These are phyloP conservation scores for Trichoderma asperellum DNA, from an alignment of 2,329 filamentous ascomycete species.

Conservation along the genomic window DNA sequence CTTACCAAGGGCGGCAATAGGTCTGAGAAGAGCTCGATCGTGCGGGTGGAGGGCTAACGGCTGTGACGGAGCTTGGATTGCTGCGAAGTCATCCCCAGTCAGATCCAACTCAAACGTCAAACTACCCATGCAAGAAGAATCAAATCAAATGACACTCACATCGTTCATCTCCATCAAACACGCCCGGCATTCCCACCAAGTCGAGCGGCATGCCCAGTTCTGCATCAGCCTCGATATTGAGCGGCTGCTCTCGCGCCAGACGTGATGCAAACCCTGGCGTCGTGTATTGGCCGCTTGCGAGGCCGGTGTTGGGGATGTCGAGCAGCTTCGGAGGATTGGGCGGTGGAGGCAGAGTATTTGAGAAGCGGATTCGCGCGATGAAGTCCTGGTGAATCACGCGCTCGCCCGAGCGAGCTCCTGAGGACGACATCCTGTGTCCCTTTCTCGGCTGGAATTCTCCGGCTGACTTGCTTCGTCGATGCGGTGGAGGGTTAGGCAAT, in stretches of 20 bases:
- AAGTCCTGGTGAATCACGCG: conserved; percentile 87
- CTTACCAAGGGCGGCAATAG: conserved; percentile 83
- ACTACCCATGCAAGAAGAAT: not conserved
- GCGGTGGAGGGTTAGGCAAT: not conserved
- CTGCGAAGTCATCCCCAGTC: conserved; percentile 48
- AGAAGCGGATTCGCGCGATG: conserved; percentile 92
- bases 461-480: not conserved
- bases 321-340: conserved; percentile 95
- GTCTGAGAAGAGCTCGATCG: conserved; percentile 81
- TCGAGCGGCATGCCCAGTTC: conserved; percentile 98
- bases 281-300: conserved; percentile 85
- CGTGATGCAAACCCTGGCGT: conserved; percentile 87
- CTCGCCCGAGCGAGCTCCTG: conserved; percentile 52
- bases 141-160: conserved; percentile 56
- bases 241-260: conserved; percentile 84
- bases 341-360: conserved; percentile 92
- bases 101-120: conserved; percentile 12
- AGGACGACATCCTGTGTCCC: conserved; percentile 40
- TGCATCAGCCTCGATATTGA: conserved; percentile 96
- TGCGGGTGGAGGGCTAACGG: conserved; percentile 75
- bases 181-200: conserved; percentile 88
- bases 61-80: conserved; percentile 78
- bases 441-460: conserved; percentile 2
- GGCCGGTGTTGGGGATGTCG: conserved; percentile 91
- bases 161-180: conserved; percentile 93